Evolutionary conservation across 495 filamentous ascomycete genomes (phyloP).

Genomic region (Amniculicola lignicola): DNA sequence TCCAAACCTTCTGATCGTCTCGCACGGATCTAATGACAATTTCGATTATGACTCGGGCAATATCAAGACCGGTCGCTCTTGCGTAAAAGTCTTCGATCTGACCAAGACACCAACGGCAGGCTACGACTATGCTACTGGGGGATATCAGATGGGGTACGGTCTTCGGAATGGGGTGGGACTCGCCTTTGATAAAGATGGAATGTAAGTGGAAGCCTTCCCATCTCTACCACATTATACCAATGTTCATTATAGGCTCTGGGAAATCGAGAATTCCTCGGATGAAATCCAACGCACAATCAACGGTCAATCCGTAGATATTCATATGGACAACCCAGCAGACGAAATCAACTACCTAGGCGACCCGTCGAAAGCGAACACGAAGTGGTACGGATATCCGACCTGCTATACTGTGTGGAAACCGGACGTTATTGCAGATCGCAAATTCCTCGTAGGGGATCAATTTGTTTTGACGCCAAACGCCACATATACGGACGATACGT

Average conservation of each 20-base stretch:
- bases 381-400: slow-evolving; percentile 35
- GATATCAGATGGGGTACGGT: slow-evolving; percentile 29
- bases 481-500: slow-evolving; percentile 25
- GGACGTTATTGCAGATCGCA: slow-evolving; percentile 17
- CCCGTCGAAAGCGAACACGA: slow-evolving; percentile 16
- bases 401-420: slow-evolving; percentile 32
- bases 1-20: slow-evolving; percentile 28
- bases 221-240: neutral
- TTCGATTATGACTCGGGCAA: slow-evolving; percentile 27
- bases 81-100: slow-evolving; percentile 30
- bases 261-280: slow-evolving; percentile 30
- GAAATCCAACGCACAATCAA: slow-evolving; percentile 23
- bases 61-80: slow-evolving; percentile 15
- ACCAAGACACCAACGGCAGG: slow-evolving; percentile 15
- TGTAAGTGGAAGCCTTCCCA: slow-evolving; percentile 9
- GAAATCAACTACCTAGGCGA: slow-evolving; percentile 33
- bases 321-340: slow-evolving; percentile 31
- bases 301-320: slow-evolving; percentile 15
- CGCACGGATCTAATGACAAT: slow-evolving; percentile 31
- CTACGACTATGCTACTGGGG: slow-evolving; percentile 21
- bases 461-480: slow-evolving; percentile 27
- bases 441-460: slow-evolving; percentile 24
- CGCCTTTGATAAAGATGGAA: slow-evolving; percentile 24
- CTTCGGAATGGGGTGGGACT: slow-evolving; percentile 32
- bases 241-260: slow-evolving; percentile 20